Percentiles rank a stretch among this genome's conserved stretches.
These are phyloP conservation scores for Solanum okadae DNA, from an alignment of 257 asterid genomes.

Conservation along the genomic window DNA sequence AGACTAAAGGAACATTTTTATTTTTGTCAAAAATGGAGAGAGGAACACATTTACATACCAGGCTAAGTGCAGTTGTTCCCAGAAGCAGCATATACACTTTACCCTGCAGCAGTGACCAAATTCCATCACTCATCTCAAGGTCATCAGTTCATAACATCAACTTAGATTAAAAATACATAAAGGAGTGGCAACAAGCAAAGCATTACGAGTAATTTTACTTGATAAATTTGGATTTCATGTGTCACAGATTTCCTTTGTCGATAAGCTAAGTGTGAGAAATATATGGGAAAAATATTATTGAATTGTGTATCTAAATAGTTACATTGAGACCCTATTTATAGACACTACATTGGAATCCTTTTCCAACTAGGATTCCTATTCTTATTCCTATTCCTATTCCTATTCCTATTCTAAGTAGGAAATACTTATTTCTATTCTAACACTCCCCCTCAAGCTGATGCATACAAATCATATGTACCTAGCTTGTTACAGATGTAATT, in stretches of 20 bases:
- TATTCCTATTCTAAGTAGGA: too few species aligned
- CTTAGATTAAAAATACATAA: not conserved
- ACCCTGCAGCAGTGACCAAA: constrained; percentile 39
- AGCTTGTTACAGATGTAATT: too few species aligned
- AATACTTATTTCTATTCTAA: too few species aligned
- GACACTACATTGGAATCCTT: too few species aligned
- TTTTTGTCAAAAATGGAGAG: constrained; percentile 1
- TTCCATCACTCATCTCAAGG: not conserved
- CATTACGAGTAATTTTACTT: not conserved
- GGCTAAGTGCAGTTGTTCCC: constrained; percentile 83
- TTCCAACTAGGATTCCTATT: too few species aligned
- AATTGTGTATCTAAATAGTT: too few species aligned
- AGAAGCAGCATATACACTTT: constrained; percentile 69
- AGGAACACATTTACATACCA: constrained; percentile 32
- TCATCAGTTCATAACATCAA: constrained; percentile 2
- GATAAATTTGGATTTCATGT: not conserved
- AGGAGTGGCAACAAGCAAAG: not conserved
- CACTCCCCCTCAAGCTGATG: too few species aligned
- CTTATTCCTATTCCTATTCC: too few species aligned
- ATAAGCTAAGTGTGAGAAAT: too few species aligned
- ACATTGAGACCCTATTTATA: too few species aligned
- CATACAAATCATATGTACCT: too few species aligned
- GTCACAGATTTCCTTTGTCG: not conserved
- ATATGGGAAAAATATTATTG: too few species aligned
- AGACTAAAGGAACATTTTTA: not conserved